These are phyloP conservation scores for Aspergillus sp. DNA, from an alignment of 2,329 filamentous ascomycete species.

Conservation along the genomic window DNA sequence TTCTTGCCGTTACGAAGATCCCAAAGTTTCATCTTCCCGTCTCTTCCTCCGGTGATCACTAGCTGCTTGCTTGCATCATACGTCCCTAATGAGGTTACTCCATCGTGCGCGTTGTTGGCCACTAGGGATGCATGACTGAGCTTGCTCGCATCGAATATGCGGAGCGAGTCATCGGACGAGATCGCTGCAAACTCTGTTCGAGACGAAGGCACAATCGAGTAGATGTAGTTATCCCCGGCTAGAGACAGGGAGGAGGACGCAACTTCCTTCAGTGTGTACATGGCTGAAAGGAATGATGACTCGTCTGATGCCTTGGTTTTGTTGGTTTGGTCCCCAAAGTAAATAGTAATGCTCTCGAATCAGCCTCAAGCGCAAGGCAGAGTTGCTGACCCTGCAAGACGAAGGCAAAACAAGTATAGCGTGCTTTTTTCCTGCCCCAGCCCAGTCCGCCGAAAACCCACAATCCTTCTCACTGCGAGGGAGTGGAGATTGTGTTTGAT, in stretches of 20 bases:
- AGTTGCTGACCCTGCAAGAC: neutral
- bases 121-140: constrained; percentile 38
- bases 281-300: constrained; percentile 20
- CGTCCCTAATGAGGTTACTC: constrained; percentile 44
- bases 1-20: constrained; percentile 41
- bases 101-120: constrained; percentile 37
- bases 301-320: neutral
- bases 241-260: constrained; percentile 45
- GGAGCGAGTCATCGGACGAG: constrained; percentile 52
- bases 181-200: constrained; percentile 45
- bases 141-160: constrained; percentile 43
- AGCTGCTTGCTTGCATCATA: constrained; percentile 34
- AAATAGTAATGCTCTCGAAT: neutral
- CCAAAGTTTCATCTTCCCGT: constrained; percentile 48
- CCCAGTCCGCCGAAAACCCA: constrained; percentile 1
- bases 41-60: constrained; percentile 44
- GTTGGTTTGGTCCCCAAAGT: neutral
- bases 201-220: constrained; percentile 40
- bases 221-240: constrained; percentile 48
- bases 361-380: constrained; percentile 3
- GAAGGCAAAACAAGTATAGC: constrained; percentile 4
- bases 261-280: constrained; percentile 40
- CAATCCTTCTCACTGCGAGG: neutral
- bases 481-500: constrained; percentile 9
- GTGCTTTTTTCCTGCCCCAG: neutral